These are phyloP conservation scores for Leptosphaerulina australis DNA, from an alignment of 2,329 filamentous ascomycete species.

Conservation along the genomic window DNA sequence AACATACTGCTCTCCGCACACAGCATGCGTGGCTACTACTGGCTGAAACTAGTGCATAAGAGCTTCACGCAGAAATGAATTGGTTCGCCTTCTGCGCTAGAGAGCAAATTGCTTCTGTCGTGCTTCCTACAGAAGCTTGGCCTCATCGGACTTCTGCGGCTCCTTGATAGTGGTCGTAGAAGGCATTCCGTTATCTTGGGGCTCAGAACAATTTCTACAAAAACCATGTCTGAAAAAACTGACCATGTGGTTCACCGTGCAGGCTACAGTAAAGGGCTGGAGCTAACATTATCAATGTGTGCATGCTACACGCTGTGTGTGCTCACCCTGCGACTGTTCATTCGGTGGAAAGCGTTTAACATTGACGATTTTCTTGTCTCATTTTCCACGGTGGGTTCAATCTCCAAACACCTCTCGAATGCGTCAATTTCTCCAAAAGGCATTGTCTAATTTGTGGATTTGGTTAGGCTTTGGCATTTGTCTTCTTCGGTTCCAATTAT, in stretches of 20 bases:
- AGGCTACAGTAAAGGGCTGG: constrained; percentile 14
- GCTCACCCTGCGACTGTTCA: constrained; percentile 13
- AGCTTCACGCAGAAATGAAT: not conserved
- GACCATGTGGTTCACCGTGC: not conserved
- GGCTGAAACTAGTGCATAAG: not conserved
- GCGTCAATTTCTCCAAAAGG: not conserved
- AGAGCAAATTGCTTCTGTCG: not conserved
- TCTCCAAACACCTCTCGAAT: not conserved
- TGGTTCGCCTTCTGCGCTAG: not conserved
- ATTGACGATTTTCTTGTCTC: constrained; percentile 16
- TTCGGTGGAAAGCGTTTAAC: constrained; percentile 15
- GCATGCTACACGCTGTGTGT: constrained; percentile 22
- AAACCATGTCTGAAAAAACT: not conserved
- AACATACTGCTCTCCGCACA: not conserved
- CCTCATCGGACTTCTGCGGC: too few relatives aligned
- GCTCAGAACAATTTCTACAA: not conserved
- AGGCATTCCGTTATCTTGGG: not conserved
- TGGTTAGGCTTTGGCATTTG: constrained; percentile 5
- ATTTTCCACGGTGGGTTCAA: constrained; percentile 9
- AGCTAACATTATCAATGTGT: constrained; percentile 17
- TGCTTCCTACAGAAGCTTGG: not conserved
- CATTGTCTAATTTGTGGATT: not conserved
- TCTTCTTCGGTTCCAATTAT: constrained; percentile 19
- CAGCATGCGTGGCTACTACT: not conserved
- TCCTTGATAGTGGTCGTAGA: not conserved